Percentiles rank a stretch among this genome's conserved stretches.
Conservation (phyloP, 164 flowering plant genomes). For the Vitis labrusca region DNA sequence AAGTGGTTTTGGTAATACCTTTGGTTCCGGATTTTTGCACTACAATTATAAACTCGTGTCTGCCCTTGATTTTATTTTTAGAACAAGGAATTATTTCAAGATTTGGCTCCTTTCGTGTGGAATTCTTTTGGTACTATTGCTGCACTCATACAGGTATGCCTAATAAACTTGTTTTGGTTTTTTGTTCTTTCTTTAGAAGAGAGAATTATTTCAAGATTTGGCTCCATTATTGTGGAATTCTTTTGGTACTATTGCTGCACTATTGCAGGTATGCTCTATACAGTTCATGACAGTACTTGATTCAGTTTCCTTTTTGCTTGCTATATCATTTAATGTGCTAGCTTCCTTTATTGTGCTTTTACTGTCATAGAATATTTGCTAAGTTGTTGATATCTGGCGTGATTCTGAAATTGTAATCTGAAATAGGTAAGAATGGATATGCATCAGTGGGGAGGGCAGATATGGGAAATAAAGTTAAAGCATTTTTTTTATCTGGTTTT, state of each 20-base stretch:
- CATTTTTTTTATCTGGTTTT: too few relatives aligned
- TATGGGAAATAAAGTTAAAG: too few relatives aligned
- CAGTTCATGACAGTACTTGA: neutral
- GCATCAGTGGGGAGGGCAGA: neutral
- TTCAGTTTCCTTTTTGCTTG: neutral
- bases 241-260: constrained; percentile 84
- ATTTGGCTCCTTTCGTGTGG: constrained; percentile 22
- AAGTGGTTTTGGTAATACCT: neutral
- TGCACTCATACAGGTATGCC: constrained; percentile 20
- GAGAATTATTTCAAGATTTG: constrained; percentile 80
- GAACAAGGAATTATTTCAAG: constrained; percentile 24
- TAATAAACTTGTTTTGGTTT: constrained; percentile 21
- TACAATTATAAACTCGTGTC: constrained; percentile 11
- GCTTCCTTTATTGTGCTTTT: neutral
- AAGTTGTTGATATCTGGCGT: neutral
- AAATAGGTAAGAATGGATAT: neutral
- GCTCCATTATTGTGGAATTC: constrained; percentile 88
- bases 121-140: constrained; percentile 22
- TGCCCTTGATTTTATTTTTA: constrained; percentile 13
- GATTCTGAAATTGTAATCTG: neutral
- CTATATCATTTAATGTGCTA: neutral
- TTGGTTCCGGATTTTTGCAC: neutral
- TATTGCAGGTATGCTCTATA: constrained; percentile 61
- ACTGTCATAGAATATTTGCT: neutral
- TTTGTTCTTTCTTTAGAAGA: constrained; percentile 45